Evolutionary conservation across 177 flowering plant species (phyloP).

Genomic region (Telopea speciosissima): DNA sequence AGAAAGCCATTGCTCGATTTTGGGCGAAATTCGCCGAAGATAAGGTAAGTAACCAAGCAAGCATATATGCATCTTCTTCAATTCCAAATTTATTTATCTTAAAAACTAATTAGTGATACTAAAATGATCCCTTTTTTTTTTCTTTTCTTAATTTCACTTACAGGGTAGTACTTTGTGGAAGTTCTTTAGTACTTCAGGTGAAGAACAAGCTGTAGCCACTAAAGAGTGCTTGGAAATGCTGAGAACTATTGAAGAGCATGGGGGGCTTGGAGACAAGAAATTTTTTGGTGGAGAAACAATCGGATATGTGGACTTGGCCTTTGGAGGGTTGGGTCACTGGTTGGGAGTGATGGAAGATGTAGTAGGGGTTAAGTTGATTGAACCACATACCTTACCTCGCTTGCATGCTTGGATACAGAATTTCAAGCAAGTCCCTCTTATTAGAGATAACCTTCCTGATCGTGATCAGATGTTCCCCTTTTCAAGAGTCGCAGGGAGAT

Average conservation of each 20-base stretch:
- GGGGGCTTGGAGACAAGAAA: background rate
- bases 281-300: background rate
- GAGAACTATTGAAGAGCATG: background rate
- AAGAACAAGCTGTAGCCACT: too few species aligned
- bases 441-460: slow-evolving; percentile 9
- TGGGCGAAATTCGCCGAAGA: too few species aligned
- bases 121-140: too few species aligned
- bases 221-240: too few species aligned
- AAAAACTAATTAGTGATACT: too few species aligned
- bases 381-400: background rate
- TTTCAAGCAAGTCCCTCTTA: background rate
- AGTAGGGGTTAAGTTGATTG: background rate
- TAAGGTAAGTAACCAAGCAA: too few species aligned
- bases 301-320: slow-evolving; percentile 6
- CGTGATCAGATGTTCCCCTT: background rate
- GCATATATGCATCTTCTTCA: too few species aligned
- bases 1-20: too few species aligned
- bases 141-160: too few species aligned
- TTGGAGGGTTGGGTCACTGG: too few species aligned
- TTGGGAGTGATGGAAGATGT: slow-evolving; percentile 2
- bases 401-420: background rate
- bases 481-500: slow-evolving; percentile 1
- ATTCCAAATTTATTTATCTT: too few species aligned
- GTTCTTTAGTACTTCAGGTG: background rate
- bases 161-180: background rate